Evolutionary conservation across 176 grass and related monocot genomes (phyloP).

Genomic region (Lolium rigidum): DNA sequence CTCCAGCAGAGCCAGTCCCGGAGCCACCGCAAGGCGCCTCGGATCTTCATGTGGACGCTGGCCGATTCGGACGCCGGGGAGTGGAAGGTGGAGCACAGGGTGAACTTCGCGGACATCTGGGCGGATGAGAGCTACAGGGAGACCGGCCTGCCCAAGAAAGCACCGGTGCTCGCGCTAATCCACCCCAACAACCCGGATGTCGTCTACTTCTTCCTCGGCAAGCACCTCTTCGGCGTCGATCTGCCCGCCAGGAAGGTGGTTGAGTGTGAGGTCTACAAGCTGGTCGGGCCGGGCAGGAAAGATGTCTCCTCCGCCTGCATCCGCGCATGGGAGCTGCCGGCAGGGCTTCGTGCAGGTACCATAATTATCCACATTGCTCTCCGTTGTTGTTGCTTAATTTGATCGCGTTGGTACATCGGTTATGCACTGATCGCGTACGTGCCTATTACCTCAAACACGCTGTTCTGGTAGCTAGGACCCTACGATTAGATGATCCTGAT

Average conservation of each 20-base stretch:
- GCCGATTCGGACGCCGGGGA: conserved; percentile 1
- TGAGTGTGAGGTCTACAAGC: conserved; percentile 25
- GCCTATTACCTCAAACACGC: background rate
- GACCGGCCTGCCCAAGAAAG: conserved; percentile 17
- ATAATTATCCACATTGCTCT: background rate
- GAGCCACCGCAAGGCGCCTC: conserved; percentile 12
- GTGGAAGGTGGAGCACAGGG: conserved; percentile 30
- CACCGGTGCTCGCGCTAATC: background rate
- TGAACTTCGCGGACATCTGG: conserved; percentile 9
- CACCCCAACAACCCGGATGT: conserved; percentile 10
- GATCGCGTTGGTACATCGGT: background rate
- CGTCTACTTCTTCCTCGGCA: conserved; percentile 7
- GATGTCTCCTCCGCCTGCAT: background rate
- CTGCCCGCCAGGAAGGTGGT: conserved; percentile 9
- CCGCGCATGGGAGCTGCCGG: background rate
- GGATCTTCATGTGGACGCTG: conserved; percentile 29
- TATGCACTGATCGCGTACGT: background rate
- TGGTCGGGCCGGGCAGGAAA: conserved; percentile 9
- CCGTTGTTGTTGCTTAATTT: background rate
- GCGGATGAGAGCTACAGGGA: conserved; percentile 16
- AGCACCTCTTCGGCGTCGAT: conserved; percentile 2
- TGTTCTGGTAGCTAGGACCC: background rate
- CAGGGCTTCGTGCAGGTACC: background rate
- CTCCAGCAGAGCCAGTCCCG: background rate
- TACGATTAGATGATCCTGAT: background rate